phyloP scores from a whole-genome alignment of 306 rosid species.

The Leucaena leucocephala region DNA sequence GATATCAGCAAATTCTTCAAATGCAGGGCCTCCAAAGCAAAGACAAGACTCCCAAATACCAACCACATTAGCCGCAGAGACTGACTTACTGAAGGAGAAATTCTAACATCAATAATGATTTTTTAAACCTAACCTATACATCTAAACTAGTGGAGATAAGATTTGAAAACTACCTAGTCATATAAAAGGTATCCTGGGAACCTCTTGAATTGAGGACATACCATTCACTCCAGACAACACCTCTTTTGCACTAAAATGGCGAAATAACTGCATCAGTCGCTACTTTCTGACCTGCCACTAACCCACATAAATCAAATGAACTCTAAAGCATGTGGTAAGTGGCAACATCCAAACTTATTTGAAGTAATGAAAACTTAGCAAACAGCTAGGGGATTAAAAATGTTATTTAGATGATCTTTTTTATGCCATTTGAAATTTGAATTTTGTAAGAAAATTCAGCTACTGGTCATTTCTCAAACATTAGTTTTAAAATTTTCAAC shows the following conservation, averaged over 20 bases:
- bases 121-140: conserved; percentile 40
- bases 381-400: conserved; percentile 23
- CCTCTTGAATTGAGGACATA: conserved; percentile 52
- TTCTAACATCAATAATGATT: conserved; percentile 43
- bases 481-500: conserved; percentile 28
- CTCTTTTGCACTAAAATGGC: conserved; percentile 47
- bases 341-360: conserved; percentile 38
- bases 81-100: conserved; percentile 60
- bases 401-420: not conserved
- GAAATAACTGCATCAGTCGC: conserved; percentile 58
- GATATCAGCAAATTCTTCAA: conserved; percentile 52
- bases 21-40: conserved; percentile 42
- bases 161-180: conserved; percentile 40
- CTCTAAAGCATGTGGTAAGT: conserved; percentile 35
- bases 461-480: conserved; percentile 18
- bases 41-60: conserved; percentile 55
- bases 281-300: conserved; percentile 72
- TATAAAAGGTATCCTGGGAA: conserved; percentile 33
- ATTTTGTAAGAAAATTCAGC: conserved; percentile 27
- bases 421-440: conserved; percentile 25
- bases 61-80: conserved; percentile 46
- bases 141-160: conserved; percentile 32
- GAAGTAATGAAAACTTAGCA: conserved; percentile 31
- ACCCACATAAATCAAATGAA: conserved; percentile 58
- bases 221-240: conserved; percentile 59